Conservation (phyloP, 805 yeast genomes). For the Lipomyces orientalis region DNA sequence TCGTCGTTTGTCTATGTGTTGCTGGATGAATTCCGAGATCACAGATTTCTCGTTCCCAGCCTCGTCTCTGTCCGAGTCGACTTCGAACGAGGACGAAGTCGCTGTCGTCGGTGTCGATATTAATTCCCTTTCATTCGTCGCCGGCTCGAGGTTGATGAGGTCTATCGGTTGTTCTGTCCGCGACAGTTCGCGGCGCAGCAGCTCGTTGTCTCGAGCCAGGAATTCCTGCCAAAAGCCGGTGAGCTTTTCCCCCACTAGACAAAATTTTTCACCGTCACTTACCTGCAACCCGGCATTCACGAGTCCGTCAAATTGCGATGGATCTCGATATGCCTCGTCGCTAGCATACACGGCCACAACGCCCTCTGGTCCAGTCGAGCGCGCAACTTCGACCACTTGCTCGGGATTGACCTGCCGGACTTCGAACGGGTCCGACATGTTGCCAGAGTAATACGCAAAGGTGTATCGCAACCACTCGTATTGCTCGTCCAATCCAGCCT, state of each 20-base stretch:
- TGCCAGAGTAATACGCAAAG: conserved; percentile 16
- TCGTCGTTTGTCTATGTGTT: not conserved
- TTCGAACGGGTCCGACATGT: conserved; percentile 10
- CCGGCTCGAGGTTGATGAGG: conserved; percentile 5
- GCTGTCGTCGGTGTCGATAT: conserved; percentile 4
- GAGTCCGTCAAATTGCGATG: not conserved
- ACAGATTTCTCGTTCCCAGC: not conserved
- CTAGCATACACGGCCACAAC: conserved; percentile 34
- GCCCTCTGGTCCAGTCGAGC: conserved; percentile 29
- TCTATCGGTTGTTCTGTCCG: not conserved
- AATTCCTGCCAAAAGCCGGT: conserved; percentile 17
- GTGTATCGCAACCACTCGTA: conserved; percentile 12
- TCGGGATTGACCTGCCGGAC: conserved; percentile 13
- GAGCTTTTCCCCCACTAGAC: not conserved
- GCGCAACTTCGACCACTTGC: conserved; percentile 26
- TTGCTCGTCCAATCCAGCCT: not conserved
- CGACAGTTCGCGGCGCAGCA: conserved; percentile 21
- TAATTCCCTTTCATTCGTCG: not conserved
- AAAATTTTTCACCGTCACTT: not conserved
- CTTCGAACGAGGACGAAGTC: not conserved
- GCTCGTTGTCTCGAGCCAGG: conserved; percentile 18
- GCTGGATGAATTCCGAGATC: not conserved
- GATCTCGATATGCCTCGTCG: conserved; percentile 16
- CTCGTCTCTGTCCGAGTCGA: not conserved
- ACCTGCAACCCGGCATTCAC: not conserved